phyloP scores from a whole-genome alignment of 371 early-diverging fungal genomes.

The Smittium mucronatum region DNA sequence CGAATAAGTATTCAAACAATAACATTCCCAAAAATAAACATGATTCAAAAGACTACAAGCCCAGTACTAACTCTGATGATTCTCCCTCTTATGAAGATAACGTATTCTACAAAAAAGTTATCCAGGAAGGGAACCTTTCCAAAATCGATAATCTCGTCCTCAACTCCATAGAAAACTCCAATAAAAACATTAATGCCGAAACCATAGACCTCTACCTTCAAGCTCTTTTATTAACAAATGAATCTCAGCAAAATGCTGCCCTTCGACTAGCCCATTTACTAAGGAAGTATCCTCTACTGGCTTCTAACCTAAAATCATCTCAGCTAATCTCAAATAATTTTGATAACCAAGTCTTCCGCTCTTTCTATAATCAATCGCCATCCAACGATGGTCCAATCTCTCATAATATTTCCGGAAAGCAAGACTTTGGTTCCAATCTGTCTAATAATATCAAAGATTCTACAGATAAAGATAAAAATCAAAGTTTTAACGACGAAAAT shows the following conservation, averaged over 20 bases:
- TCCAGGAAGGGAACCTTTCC: not conserved
- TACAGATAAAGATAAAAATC: not conserved
- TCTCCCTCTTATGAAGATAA: not conserved
- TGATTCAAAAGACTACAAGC: not conserved
- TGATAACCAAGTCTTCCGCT: too few species aligned
- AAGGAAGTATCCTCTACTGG: not conserved
- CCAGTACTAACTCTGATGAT: not conserved
- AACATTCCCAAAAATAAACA: not conserved
- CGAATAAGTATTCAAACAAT: not conserved
- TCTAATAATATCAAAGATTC: not conserved
- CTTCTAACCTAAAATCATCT: not conserved
- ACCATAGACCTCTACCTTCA: not conserved
- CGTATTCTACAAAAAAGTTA: not conserved
- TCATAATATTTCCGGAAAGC: not conserved
- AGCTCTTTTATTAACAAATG: not conserved
- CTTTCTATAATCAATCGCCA: not conserved
- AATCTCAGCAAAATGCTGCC: not conserved
- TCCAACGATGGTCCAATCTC: not conserved
- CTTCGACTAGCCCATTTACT: not conserved
- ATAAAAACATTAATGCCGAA: not conserved
- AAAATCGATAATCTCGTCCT: not conserved
- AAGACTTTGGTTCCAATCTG: not conserved
- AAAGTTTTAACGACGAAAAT: not conserved
- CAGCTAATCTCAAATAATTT: not conserved
- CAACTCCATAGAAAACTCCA: not conserved